Percentiles rank a stretch among this genome's conserved stretches.
phyloP scores from a whole-genome alignment of 345 rosid genomes.

The Aquilaria yunnanensis region DNA sequence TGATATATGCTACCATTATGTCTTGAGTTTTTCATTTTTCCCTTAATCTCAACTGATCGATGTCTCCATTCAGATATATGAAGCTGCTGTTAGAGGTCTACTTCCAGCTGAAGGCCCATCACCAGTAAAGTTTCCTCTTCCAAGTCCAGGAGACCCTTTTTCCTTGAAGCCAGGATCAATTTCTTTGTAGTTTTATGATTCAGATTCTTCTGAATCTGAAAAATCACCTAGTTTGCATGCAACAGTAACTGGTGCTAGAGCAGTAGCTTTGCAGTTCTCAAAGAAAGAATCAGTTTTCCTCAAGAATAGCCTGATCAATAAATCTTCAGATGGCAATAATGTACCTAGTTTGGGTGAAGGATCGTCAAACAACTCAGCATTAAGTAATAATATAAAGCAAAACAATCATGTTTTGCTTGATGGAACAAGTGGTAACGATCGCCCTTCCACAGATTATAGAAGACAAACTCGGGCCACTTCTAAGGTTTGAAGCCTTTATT shows the following conservation, averaged over 20 bases:
- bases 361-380: constrained; percentile 12
- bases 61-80: constrained; percentile 40
- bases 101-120: constrained; percentile 38
- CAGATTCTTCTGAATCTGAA: constrained; percentile 28
- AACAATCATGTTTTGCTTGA: constrained; percentile 2
- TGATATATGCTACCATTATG: constrained; percentile 13
- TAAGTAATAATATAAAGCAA: constrained; percentile 5
- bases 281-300: constrained; percentile 35
- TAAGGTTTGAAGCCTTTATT: constrained; percentile 18
- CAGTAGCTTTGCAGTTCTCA: constrained; percentile 74
- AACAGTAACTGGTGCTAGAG: constrained; percentile 82
- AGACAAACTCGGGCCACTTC: constrained; percentile 23
- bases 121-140: constrained; percentile 65
- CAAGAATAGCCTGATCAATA: constrained; percentile 12
- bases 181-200: constrained; percentile 13
- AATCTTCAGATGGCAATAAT: constrained; percentile 20
- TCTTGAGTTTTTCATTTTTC: neutral
- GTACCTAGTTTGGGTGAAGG: constrained; percentile 14
- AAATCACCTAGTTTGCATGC: constrained; percentile 48
- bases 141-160: constrained; percentile 56
- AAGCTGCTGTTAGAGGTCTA: constrained; percentile 82
- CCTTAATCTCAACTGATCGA: neutral
- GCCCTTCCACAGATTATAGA: constrained; percentile 17
- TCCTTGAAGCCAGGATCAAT: constrained; percentile 82
- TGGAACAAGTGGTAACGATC: constrained; percentile 19